Conservation (phyloP, 176 grass and related monocot species). For the Carex pumila region DNA sequence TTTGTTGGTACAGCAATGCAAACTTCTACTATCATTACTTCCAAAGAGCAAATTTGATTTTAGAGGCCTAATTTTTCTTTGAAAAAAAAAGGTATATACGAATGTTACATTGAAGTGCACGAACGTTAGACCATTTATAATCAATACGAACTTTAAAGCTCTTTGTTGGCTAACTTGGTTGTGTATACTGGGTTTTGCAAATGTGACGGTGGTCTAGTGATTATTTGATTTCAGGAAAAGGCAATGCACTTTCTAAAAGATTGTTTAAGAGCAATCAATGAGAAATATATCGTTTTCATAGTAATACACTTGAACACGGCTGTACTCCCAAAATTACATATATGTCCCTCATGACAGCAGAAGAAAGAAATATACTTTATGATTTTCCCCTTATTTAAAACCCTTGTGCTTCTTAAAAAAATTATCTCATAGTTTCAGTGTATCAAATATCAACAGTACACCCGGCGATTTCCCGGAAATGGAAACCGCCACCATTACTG, state of each 20-base stretch:
- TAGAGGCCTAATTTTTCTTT: background rate
- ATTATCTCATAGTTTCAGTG: background rate
- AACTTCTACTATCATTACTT: background rate
- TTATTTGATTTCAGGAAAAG: background rate
- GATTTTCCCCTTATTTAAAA: too few species aligned
- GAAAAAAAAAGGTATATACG: background rate
- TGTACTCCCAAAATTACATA: background rate
- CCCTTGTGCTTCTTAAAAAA: background rate
- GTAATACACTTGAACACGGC: constrained; percentile 3
- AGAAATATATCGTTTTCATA: background rate
- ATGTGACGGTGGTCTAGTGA: background rate
- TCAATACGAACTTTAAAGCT: background rate
- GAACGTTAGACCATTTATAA: background rate
- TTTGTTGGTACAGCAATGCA: background rate
- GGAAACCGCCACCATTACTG: constrained; percentile 8
- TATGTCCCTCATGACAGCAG: background rate
- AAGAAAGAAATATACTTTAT: background rate
- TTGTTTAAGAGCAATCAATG: background rate
- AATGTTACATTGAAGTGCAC: background rate
- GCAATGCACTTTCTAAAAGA: background rate
- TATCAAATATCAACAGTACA: constrained; percentile 59
- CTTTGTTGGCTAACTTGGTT: background rate
- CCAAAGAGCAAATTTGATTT: background rate
- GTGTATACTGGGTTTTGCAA: background rate
- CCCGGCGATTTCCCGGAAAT: constrained; percentile 35